phyloP scores from a whole-genome alignment of 2,329 filamentous ascomycete species.

The Daldinia sp. region DNA sequence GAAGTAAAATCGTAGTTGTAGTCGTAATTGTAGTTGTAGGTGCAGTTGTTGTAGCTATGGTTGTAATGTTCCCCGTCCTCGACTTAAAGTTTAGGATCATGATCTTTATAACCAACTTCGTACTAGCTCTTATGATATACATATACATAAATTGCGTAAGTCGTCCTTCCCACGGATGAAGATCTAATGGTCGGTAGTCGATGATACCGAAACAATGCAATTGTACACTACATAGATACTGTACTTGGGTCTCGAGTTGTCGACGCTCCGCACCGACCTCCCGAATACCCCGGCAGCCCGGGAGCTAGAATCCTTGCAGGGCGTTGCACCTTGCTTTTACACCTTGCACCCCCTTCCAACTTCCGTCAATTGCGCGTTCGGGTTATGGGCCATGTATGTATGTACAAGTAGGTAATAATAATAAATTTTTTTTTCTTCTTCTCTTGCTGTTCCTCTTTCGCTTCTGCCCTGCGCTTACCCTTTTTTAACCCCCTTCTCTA shows the following conservation, averaged over 20 bases:
- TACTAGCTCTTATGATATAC: background rate
- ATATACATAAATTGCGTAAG: conserved; percentile 1
- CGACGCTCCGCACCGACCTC: conserved; percentile 38
- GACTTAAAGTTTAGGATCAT: background rate
- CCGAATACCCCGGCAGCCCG: conserved; percentile 37
- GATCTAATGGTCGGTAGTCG: background rate
- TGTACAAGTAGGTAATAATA: background rate
- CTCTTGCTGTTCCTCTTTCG: background rate
- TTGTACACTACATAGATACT: background rate
- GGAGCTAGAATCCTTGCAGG: conserved; percentile 38
- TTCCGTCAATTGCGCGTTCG: conserved; percentile 17
- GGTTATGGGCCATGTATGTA: conserved; percentile 5
- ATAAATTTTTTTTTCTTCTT: background rate
- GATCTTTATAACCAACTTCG: conserved; percentile 2
- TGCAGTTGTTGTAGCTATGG: too few species aligned
- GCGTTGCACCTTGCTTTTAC: conserved; percentile 38
- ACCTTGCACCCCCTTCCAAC: conserved; percentile 32
- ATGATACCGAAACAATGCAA: background rate
- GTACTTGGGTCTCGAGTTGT: conserved; percentile 1
- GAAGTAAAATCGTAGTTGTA: background rate
- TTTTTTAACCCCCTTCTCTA: conserved; percentile 9
- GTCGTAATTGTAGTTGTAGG: too few species aligned
- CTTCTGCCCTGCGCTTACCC: conserved; percentile 2
- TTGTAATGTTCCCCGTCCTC: background rate
- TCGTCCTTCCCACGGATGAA: background rate